Conservation (phyloP, 2,329 filamentous ascomycete genomes). For the Epichloe typhina region DNA sequence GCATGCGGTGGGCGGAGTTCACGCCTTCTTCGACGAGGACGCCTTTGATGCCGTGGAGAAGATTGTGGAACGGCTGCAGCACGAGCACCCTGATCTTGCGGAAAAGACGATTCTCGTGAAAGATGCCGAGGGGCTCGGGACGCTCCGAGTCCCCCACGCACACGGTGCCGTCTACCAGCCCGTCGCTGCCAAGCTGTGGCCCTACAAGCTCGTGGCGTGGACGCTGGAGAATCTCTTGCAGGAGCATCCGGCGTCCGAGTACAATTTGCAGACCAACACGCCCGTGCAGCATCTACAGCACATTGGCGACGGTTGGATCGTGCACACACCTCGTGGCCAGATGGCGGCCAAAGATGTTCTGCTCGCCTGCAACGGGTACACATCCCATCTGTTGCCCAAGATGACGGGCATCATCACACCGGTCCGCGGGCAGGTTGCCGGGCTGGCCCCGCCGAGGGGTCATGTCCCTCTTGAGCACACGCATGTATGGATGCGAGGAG, state of each 20-base stretch:
- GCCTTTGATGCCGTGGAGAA: slow-evolving; percentile 38
- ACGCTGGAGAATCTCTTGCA: slow-evolving; percentile 48
- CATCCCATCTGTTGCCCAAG: slow-evolving; percentile 56
- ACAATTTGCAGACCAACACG: slow-evolving; percentile 67
- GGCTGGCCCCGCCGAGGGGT: slow-evolving; percentile 42
- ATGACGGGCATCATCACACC: slow-evolving; percentile 65
- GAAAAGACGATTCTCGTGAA: slow-evolving; percentile 29
- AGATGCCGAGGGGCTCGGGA: slow-evolving; percentile 27
- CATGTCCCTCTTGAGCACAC: slow-evolving; percentile 34
- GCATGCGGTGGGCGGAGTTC: slow-evolving; percentile 47
- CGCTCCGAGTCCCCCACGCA: slow-evolving; percentile 39
- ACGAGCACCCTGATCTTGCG: slow-evolving; percentile 42
- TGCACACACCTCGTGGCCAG: slow-evolving; percentile 56
- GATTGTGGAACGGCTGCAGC: slow-evolving; percentile 36
- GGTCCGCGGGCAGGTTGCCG: slow-evolving; percentile 59
- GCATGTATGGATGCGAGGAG: slow-evolving; percentile 45
- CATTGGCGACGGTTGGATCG: slow-evolving; percentile 34
- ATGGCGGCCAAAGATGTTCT: slow-evolving; percentile 52
- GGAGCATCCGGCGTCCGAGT: slow-evolving; percentile 24
- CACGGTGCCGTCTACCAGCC: slow-evolving; percentile 51
- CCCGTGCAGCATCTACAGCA: slow-evolving; percentile 41
- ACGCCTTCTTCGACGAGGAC: slow-evolving; percentile 44
- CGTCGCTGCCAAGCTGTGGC: slow-evolving; percentile 60
- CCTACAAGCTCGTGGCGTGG: slow-evolving; percentile 70
- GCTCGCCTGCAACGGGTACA: slow-evolving; percentile 75